Conservation (phyloP, 2,329 filamentous ascomycete genomes). For the Alternaria ventricosa region DNA sequence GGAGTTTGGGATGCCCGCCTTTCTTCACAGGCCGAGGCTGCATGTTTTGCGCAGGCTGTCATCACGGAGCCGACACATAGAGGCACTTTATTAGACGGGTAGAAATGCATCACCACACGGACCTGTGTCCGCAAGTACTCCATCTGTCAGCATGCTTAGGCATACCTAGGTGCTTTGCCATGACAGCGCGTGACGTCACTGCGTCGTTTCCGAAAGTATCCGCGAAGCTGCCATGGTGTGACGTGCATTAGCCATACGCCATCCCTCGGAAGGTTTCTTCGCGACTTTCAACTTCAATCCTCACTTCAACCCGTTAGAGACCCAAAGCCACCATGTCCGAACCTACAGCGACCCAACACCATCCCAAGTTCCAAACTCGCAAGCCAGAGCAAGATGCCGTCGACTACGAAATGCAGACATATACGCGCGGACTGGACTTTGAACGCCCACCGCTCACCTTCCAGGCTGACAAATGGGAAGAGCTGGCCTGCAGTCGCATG, state of each 20-base stretch:
- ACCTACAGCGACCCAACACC: constrained; percentile 10
- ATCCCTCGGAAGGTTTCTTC: background rate
- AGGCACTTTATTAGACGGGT: constrained; percentile 1
- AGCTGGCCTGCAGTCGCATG: constrained; percentile 34
- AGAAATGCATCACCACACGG: background rate
- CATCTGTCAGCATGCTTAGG: background rate
- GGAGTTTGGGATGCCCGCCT: constrained; percentile 26
- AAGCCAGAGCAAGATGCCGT: constrained; percentile 23
- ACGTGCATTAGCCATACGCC: background rate
- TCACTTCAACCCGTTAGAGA: background rate
- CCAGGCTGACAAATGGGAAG: constrained; percentile 30
- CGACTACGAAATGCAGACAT: constrained; percentile 39
- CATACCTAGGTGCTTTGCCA: background rate
- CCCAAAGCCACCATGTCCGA: constrained; percentile 13
- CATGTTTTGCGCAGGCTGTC: background rate
- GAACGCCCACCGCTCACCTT: constrained; percentile 44
- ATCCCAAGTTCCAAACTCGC: constrained; percentile 15
- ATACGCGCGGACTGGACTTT: constrained; percentile 41
- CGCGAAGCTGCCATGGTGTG: constrained; percentile 4
- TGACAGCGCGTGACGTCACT: constrained; percentile 1
- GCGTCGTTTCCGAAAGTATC: background rate
- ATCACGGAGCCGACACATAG: background rate
- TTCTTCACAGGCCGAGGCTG: background rate
- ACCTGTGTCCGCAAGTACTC: background rate
- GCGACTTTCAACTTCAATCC: background rate